Evolutionary conservation across 768 basidiomycete genomes (phyloP).

Genomic region (Xerocomus spinulosus): DNA sequence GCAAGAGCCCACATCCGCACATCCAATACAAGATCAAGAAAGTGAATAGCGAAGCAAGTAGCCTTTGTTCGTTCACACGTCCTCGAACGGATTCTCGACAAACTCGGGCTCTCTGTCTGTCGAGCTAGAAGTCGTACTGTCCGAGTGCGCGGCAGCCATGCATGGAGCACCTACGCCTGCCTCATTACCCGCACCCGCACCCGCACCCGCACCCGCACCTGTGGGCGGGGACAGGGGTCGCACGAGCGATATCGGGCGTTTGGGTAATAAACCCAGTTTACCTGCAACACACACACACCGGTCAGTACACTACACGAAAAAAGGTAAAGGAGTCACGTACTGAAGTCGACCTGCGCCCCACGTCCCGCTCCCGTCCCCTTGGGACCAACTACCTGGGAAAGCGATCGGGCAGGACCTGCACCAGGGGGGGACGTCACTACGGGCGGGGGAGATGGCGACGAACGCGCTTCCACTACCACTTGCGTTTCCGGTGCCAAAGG

Average conservation of each 20-base stretch:
- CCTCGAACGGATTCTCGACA: constrained; percentile 72
- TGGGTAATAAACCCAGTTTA: constrained; percentile 68
- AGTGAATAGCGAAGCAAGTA: too few species aligned
- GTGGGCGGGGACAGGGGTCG: constrained; percentile 29
- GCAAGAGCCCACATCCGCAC: too few species aligned
- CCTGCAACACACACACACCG: constrained; percentile 30
- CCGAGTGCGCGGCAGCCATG: constrained; percentile 6
- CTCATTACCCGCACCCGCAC: neutral
- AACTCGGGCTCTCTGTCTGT: constrained; percentile 57
- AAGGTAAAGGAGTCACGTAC: constrained; percentile 20
- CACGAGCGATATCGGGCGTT: constrained; percentile 63
- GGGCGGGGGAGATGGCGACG: constrained; percentile 1
- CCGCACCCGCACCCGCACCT: neutral
- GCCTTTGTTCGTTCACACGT: constrained; percentile 21
- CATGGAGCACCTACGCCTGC: constrained; percentile 2
- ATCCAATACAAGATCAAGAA: too few species aligned
- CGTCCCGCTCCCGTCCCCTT: neutral
- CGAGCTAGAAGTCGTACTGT: constrained; percentile 21
- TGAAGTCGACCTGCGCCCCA: constrained; percentile 27
- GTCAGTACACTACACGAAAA: neutral
- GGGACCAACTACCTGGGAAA: constrained; percentile 2
- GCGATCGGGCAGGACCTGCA: neutral
- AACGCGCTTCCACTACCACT: too few species aligned
- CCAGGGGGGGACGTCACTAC: neutral
- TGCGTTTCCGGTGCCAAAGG: neutral